Base-by-base conservation (phyloP, 768 basidiomycete species). In the Psilocybe sp. region DNA sequence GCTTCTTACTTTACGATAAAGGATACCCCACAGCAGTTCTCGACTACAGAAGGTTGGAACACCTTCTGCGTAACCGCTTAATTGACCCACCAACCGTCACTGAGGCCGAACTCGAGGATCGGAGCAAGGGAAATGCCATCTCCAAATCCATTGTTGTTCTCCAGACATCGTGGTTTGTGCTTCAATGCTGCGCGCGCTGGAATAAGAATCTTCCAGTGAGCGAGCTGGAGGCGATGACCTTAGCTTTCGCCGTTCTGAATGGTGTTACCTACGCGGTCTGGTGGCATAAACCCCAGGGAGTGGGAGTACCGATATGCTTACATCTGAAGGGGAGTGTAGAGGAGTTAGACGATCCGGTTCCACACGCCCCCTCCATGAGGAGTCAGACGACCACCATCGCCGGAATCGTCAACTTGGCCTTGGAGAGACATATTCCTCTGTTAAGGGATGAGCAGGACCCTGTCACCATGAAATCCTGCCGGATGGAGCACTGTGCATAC, bases 161-260 rank as follows among this genome's bases (percentile, higher is more conserved):
- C 38, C 60, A 61, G 45, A 54, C 49, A 1, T 40, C 39, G 11
- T 61, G 60, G 60, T 61, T 61, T 35, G 44, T 49, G 3, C 13
- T 49, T 2, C 57, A 58, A 33, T 53, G 49, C 18, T 36, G 56
- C 32, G 42, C 51, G 3, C 44, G 58, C 9, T 35, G 47, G 11
- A 36, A 38, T 8, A 40, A 51, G 20, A 49, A 53, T 9, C 50
- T 59, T 5, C n/a, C 47, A 13, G 45, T 56, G 36, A 59, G 52
- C 14, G 47, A 59, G 41, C 20, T 59, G 33, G 58, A 59, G 46
- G 42, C 54, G 11, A 45, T 56, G 28, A 54, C 55, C 20, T 33
- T 52, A n/a, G 50, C 55, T 5, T 34, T 56, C 28, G 45, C 55
- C 6, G 45, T 50, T 14, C 35, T 52, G 14, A 56, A 52, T 15